Base-by-base conservation (phyloP, 176 grass and related monocot genomes). In the Chrysopogon serrulatus region DNA sequence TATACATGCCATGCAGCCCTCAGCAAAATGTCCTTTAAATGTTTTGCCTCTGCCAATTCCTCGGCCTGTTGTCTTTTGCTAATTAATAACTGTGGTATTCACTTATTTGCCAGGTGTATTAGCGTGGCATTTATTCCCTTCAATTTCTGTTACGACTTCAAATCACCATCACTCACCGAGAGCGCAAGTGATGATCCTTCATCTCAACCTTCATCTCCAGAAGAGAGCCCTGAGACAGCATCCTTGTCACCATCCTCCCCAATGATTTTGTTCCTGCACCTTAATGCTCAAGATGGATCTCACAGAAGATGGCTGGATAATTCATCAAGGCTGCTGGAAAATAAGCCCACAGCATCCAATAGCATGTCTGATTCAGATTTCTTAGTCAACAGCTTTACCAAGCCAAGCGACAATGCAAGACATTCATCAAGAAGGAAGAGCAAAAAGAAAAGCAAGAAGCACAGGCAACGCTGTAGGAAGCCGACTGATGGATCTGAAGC, bases 381-480 rank as follows among this genome's bases (percentile, higher is more conserved):
- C 75, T 39, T 87, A 82, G 92, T 80, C 12, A 23, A 54, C 42
- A 73, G 47, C 56, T 83, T 79, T 61, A 82, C 87, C 65, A 90
- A 90, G 75, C 61, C 66, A 35, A 91, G 76, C 8, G 68, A 33
- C 19, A 79, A 81, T 87, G 78, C 61, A 67, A 77, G 84, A 37
- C 79, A 69, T 77, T 62, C 82, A 63, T 19, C 90, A 54, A 92
- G 85, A 92, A 92, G 86, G 87, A 94, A 92, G 61, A 88, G 85
- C 39, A 94, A 94, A 90, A 94, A 88, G 87, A 94, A 92, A 82
- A 84, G 56, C 74, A 94, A 92, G 65, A 88, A 88, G 56, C 83
- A 90, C 75, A 92, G 53, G 67, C 84, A 81, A 56, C 74, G 40
- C 53, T 73, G 44, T 68, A 88, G 48, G 66, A 92, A 90, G 51